These are phyloP conservation scores for Umbelopsis ramanniana DNA, from an alignment of 192 early-diverging fungal species.

Conservation along the genomic window DNA sequence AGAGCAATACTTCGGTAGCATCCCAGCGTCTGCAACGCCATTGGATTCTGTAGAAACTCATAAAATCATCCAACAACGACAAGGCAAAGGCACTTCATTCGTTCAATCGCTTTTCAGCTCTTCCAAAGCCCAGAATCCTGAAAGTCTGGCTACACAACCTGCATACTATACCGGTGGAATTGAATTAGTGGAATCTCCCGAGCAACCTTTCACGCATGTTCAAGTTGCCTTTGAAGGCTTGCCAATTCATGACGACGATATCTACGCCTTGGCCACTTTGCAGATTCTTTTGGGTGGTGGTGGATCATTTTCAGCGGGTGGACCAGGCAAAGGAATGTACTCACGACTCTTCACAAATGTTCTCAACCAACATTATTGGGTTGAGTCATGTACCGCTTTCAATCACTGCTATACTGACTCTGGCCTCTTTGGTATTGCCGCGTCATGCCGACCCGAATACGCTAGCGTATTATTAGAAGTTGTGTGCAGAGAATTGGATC, in stretches of 20 bases:
- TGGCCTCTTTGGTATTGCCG: conserved; percentile 92
- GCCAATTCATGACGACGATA: conserved; percentile 82
- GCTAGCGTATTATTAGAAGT: conserved; percentile 79
- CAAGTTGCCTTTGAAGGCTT: conserved; percentile 90
- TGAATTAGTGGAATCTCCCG: conserved; percentile 70
- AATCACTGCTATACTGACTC: conserved; percentile 91
- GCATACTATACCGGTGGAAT: conserved; percentile 86
- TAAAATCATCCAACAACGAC: conserved; percentile 32
- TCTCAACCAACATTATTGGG: conserved; percentile 91
- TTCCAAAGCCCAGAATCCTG: conserved; percentile 6
- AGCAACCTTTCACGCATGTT: conserved; percentile 80
- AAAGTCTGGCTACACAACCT: conserved; percentile 44
- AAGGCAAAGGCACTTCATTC: conserved; percentile 29
- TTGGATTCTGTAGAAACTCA: conserved; percentile 36
- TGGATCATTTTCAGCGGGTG: conserved; percentile 95
- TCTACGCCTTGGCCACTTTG: conserved; percentile 90
- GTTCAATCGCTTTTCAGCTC: conserved; percentile 36
- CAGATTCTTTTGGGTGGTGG: conserved; percentile 94
- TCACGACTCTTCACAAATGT: conserved; percentile 95
- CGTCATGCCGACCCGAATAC: conserved; percentile 80
- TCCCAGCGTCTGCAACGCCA: conserved; percentile 35
- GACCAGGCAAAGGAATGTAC: conserved; percentile 99
- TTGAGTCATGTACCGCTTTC: conserved; percentile 93
- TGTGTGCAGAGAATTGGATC: conserved; percentile 81
- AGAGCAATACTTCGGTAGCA: conserved; percentile 77